These are phyloP conservation scores for Phaseolus coccineus DNA, from an alignment of 331 rosid genomes.

Conservation along the genomic window DNA sequence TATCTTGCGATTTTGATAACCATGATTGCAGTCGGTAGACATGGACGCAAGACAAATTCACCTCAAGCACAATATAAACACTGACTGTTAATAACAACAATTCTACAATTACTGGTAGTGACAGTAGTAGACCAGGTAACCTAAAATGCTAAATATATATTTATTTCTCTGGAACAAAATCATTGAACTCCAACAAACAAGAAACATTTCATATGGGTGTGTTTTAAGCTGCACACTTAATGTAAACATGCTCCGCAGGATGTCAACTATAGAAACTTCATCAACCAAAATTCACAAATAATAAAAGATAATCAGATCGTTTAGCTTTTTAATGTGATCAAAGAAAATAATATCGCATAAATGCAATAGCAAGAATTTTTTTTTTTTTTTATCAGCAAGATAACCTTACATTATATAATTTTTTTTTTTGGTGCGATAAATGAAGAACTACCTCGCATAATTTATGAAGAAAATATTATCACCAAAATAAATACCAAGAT, in stretches of 20 bases:
- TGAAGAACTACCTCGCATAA: not conserved
- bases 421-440: not conserved
- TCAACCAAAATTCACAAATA: slow-evolving; percentile 11
- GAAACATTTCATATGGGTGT: slow-evolving; percentile 21
- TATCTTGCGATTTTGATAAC: no score
- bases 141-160: not conserved
- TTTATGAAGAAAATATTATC: slow-evolving; percentile 7
- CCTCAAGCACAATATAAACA: not conserved
- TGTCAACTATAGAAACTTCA: not conserved
- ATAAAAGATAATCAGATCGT: not conserved
- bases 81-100: slow-evolving; percentile 2
- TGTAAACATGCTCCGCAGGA: not conserved
- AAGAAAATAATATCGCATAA: slow-evolving; percentile 7
- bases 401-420: not conserved
- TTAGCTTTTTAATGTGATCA: not conserved
- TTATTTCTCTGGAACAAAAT: slow-evolving; percentile 11
- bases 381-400: not conserved
- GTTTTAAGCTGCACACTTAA: slow-evolving; percentile 5
- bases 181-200: slow-evolving; percentile 1
- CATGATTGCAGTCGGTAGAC: not conserved
- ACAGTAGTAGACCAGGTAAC: slow-evolving; percentile 14
- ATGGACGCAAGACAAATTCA: slow-evolving; percentile 36
- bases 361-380: not conserved
- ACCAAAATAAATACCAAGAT: not conserved
- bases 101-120: slow-evolving; percentile 4